phyloP scores from a whole-genome alignment of 108 stramenopile genomes.

The Nitzschia inconspicua region DNA sequence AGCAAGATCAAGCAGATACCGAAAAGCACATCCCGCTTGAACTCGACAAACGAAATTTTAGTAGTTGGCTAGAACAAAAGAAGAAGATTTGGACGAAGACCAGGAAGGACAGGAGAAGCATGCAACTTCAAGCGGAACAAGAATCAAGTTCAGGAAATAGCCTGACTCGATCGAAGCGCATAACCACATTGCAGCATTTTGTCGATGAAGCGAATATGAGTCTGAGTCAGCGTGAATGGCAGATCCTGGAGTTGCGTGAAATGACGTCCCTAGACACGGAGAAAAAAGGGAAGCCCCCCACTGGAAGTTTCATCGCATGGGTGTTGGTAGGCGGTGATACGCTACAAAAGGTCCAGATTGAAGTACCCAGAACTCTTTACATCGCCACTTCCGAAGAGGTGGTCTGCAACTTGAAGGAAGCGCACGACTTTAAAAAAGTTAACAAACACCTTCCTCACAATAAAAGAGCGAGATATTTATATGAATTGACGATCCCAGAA shows the following conservation, averaged over 20 bases:
- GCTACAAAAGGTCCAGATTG: slow-evolving; percentile 76
- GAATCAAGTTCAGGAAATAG: slow-evolving; percentile 1
- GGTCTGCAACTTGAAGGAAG: slow-evolving; percentile 25
- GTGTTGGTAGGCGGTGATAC: slow-evolving; percentile 84
- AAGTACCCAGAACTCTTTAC: slow-evolving; percentile 80
- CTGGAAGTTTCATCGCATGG: slow-evolving; percentile 88
- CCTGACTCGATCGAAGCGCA: slow-evolving; percentile 33
- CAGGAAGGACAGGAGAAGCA: slow-evolving; percentile 43
- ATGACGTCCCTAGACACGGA: slow-evolving; percentile 60
- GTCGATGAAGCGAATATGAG: slow-evolving; percentile 72
- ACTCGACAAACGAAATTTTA: slow-evolving; percentile 57
- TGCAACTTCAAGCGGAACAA: slow-evolving; percentile 6
- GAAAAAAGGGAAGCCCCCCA: slow-evolving; percentile 34
- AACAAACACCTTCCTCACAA: slow-evolving; percentile 90
- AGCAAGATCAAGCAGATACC: not conserved
- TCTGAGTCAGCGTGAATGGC: slow-evolving; percentile 75
- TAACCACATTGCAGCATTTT: slow-evolving; percentile 73
- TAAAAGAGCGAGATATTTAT: slow-evolving; percentile 55
- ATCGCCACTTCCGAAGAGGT: slow-evolving; percentile 60
- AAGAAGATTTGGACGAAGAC: slow-evolving; percentile 81
- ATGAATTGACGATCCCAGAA: slow-evolving; percentile 93
- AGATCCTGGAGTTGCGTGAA: slow-evolving; percentile 92
- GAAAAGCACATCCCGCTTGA: slow-evolving; percentile 34
- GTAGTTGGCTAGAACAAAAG: slow-evolving; percentile 86
- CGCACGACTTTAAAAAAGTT: slow-evolving; percentile 47